Percentiles rank a stretch among this genome's conserved stretches.
Evolutionary conservation across 805 yeast genomes (phyloP).

Genomic region (Isabelozyma gotoi): DNA sequence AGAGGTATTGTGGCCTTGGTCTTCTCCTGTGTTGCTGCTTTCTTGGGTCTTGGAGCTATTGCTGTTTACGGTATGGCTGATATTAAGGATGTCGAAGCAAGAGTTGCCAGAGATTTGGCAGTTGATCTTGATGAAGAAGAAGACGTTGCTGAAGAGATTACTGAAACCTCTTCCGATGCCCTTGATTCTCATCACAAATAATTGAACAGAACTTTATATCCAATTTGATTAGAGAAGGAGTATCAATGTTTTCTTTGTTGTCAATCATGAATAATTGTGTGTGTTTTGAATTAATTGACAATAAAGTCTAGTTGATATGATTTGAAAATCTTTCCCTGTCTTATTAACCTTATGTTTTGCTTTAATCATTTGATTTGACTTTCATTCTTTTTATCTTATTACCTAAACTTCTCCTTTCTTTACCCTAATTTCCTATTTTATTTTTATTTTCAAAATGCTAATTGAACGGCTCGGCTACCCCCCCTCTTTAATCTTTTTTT

Average conservation of each 20-base stretch:
- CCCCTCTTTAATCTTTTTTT: conserved; percentile 1
- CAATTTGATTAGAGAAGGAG: background rate
- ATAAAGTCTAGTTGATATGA: background rate
- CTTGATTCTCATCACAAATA: background rate
- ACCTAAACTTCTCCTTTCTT: background rate
- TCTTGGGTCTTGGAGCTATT: conserved; percentile 76
- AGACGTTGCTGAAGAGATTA: conserved; percentile 14
- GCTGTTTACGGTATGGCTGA: conserved; percentile 86
- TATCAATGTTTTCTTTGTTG: background rate
- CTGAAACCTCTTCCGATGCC: conserved; percentile 6
- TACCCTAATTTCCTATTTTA: background rate
- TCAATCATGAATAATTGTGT: conserved; percentile 21
- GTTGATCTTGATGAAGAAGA: conserved; percentile 42
- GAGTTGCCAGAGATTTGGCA: conserved; percentile 56
- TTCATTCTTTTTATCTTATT: background rate
- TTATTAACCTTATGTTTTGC: background rate
- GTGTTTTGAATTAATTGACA: conserved; percentile 8
- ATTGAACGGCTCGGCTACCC: conserved; percentile 15
- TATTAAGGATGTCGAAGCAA: conserved; percentile 63
- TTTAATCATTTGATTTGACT: background rate
- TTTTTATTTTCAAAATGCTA: conserved; percentile 5
- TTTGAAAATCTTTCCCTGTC: background rate
- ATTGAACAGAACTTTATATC: background rate
- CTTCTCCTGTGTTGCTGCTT: conserved; percentile 84
- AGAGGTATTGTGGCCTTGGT: conserved; percentile 93